Evolutionary conservation across 176 grass and related monocot genomes (phyloP).

Genomic region (Juncus inflexus): DNA sequence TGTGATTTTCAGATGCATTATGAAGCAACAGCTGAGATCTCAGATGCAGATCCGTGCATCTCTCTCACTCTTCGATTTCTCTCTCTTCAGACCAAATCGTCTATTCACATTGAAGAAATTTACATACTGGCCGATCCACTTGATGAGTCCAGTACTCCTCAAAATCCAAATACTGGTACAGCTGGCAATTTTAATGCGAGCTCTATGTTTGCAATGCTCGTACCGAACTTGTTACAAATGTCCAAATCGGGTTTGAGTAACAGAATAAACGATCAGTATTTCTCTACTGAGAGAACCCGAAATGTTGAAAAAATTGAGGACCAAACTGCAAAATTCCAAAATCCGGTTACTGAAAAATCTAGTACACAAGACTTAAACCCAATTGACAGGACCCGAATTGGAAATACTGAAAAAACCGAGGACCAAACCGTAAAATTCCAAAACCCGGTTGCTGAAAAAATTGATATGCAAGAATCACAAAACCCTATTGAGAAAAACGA

Average conservation of each 20-base stretch:
- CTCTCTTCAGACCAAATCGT: slow-evolving; percentile 75
- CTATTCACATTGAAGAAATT: slow-evolving; percentile 81
- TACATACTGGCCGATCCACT: slow-evolving; percentile 78
- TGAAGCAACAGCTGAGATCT: slow-evolving; percentile 94
- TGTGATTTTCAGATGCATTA: slow-evolving; percentile 56
- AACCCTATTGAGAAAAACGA: neutral
- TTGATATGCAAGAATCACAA: slow-evolving; percentile 7
- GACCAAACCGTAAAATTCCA: slow-evolving; percentile 21
- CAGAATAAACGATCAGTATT: slow-evolving; percentile 49
- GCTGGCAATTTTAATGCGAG: slow-evolving; percentile 45
- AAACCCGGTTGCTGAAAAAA: slow-evolving; percentile 22
- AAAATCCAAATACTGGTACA: slow-evolving; percentile 28
- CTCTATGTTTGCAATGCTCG: slow-evolving; percentile 85
- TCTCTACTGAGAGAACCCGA: slow-evolving; percentile 29
- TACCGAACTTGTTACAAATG: slow-evolving; percentile 66
- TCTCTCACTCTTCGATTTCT: slow-evolving; percentile 73
- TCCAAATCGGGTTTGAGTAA: slow-evolving; percentile 47
- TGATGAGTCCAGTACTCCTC: slow-evolving; percentile 30
- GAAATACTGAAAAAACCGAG: slow-evolving; percentile 17
- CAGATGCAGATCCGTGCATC: slow-evolving; percentile 64
- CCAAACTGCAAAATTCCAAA: slow-evolving; percentile 23
- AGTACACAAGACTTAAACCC: slow-evolving; percentile 22
- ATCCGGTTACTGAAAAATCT: slow-evolving; percentile 23
- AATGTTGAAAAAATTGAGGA: slow-evolving; percentile 18
- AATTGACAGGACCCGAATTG: no score